Evolutionary conservation across 192 early-diverging fungal species (phyloP).

Genomic region (Coemansia javaensis): DNA sequence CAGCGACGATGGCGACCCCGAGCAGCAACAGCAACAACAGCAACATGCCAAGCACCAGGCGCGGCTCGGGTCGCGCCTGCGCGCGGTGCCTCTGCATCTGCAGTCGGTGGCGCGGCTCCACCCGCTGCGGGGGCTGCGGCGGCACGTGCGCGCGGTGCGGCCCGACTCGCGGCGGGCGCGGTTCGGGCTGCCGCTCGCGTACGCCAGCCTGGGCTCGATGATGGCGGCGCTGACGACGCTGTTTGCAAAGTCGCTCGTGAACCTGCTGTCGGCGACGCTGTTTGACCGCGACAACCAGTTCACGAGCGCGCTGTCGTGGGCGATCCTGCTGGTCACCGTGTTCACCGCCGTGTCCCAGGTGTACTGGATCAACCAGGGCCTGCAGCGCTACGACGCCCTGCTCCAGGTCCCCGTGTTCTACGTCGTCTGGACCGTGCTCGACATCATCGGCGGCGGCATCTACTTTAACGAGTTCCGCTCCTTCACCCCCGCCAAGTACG

Average conservation of each 20-base stretch:
- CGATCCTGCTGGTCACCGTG: slow-evolving; percentile 66
- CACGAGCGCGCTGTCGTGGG: slow-evolving; percentile 57
- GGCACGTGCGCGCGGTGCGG: slow-evolving; percentile 19
- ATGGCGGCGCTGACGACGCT: slow-evolving; percentile 74
- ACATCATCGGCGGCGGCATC: slow-evolving; percentile 76
- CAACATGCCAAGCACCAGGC: no score
- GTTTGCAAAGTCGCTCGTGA: slow-evolving; percentile 78
- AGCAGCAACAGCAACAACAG: no score
- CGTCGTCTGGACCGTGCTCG: slow-evolving; percentile 76
- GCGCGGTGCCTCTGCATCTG: no score
- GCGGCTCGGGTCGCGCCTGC: no score
- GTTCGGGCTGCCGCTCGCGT: slow-evolving; percentile 63
- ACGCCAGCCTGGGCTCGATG: slow-evolving; percentile 68
- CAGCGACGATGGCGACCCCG: no score
- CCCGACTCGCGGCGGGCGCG: slow-evolving; percentile 45
- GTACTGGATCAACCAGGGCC: slow-evolving; percentile 81
- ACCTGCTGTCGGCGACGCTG: slow-evolving; percentile 61
- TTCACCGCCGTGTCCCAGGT: slow-evolving; percentile 72
- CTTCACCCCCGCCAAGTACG: slow-evolving; percentile 61
- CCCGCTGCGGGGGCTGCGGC: slow-evolving; percentile 11
- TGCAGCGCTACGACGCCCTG: slow-evolving; percentile 73
- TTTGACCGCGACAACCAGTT: slow-evolving; percentile 74
- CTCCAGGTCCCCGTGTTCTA: slow-evolving; percentile 80
- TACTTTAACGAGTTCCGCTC: slow-evolving; percentile 72
- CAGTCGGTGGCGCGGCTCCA: background rate